Evolutionary conservation across 345 rosid species (phyloP).

Genomic region (Euphorbia tirucalli): DNA sequence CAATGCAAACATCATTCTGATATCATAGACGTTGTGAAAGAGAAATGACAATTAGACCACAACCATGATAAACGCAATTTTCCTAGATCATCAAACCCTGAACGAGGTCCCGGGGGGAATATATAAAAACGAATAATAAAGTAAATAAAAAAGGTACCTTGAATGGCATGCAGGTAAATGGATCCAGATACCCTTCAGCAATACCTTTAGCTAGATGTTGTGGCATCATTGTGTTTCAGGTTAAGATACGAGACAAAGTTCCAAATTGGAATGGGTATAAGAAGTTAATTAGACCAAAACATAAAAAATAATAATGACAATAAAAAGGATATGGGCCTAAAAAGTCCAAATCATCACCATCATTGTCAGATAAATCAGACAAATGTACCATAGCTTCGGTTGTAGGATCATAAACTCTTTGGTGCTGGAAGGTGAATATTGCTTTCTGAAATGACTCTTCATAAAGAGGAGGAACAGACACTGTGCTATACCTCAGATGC

Average conservation of each 20-base stretch:
- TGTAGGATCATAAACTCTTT: conserved; percentile 78
- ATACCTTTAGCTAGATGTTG: conserved; percentile 77
- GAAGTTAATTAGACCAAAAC: neutral
- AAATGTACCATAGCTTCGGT: conserved; percentile 57
- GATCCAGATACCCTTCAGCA: conserved; percentile 86
- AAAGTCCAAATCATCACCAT: conserved; percentile 59
- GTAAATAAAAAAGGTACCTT: conserved; percentile 45
- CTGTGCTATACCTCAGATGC: conserved; percentile 76
- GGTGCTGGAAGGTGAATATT: conserved; percentile 81
- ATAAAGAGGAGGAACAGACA: conserved; percentile 74
- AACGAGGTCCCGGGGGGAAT: neutral
- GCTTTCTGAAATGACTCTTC: conserved; percentile 90
- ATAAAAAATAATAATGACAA: conserved; percentile 21
- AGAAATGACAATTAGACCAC: conserved; percentile 15
- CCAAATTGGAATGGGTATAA: neutral
- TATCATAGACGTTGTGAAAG: neutral
- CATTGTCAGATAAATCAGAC: conserved; percentile 39
- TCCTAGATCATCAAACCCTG: neutral
- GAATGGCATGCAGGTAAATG: conserved; percentile 74
- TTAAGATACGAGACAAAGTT: conserved; percentile 43
- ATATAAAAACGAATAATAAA: neutral
- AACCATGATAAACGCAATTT: neutral
- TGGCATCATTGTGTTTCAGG: conserved; percentile 52
- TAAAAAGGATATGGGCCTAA: conserved; percentile 95
- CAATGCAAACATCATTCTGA: neutral